Percentiles rank a stretch among this genome's conserved stretches.
Conservation (phyloP, 331 rosid species). For the Telfairia occidentalis region DNA sequence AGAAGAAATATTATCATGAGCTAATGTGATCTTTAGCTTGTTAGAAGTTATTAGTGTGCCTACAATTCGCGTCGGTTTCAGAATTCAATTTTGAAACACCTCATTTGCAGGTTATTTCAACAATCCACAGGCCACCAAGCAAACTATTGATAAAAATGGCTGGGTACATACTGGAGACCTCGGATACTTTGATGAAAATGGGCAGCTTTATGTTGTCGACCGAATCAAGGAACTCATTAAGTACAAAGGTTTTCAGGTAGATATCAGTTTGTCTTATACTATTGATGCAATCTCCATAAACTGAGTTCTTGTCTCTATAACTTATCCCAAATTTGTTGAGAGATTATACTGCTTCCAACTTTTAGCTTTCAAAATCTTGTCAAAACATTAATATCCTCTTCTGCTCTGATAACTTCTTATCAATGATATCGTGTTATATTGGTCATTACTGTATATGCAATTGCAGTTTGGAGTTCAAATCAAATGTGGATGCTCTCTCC, state of each 20-base stretch:
- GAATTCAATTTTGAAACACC: not conserved
- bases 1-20: not conserved
- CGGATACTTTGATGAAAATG: slow-evolving; percentile 67
- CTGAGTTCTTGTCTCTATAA: not conserved
- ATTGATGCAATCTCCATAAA: not conserved
- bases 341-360: not conserved
- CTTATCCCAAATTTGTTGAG: not conserved
- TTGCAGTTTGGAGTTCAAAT: not conserved
- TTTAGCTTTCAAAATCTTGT: not conserved
- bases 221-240: slow-evolving; percentile 83
- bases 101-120: slow-evolving; percentile 62
- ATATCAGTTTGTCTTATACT: not conserved
- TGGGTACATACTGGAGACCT: slow-evolving; percentile 94
- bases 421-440: not conserved
- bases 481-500: not conserved
- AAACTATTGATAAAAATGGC: slow-evolving; percentile 51
- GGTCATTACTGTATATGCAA: not conserved
- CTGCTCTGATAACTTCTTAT: not conserved
- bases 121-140: slow-evolving; percentile 61
- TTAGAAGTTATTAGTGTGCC: not conserved
- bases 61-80: not conserved
- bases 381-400: not conserved
- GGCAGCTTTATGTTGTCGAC: slow-evolving; percentile 68
- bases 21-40: not conserved
- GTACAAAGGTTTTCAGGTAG: slow-evolving; percentile 83